Evolutionary conservation across 305 asterid genomes (phyloP).

Genomic region (Rubia balearica): DNA sequence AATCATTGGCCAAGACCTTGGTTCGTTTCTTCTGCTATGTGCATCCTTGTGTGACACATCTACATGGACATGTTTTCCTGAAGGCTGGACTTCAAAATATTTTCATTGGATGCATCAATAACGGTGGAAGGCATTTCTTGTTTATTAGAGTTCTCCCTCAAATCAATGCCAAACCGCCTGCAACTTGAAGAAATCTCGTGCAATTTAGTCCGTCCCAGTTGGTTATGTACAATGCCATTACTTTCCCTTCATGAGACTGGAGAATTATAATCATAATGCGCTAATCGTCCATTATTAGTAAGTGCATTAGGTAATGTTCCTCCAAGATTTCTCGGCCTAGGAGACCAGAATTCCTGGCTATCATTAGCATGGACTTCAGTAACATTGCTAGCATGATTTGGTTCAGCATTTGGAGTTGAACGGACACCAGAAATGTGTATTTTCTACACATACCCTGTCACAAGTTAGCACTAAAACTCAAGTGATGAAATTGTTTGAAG

Average conservation of each 20-base stretch:
- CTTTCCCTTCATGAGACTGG: conserved; percentile 47
- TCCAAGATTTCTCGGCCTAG: conserved; percentile 30
- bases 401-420: conserved; percentile 28
- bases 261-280: conserved; percentile 33
- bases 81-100: conserved; percentile 24
- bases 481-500: background rate
- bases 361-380: conserved; percentile 33
- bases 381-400: conserved; percentile 27
- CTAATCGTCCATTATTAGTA: conserved; percentile 28
- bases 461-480: conserved; percentile 14
- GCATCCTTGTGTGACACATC: conserved; percentile 20
- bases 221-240: conserved; percentile 29
- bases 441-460: conserved; percentile 27
- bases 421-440: conserved; percentile 37
- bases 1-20: conserved; percentile 34
- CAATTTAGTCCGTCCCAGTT: conserved; percentile 32
- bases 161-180: conserved; percentile 68
- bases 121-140: conserved; percentile 18
- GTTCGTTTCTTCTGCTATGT: conserved; percentile 53
- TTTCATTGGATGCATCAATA: conserved; percentile 21
- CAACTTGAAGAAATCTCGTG: conserved; percentile 36
- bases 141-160: conserved; percentile 37
- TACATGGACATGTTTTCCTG: conserved; percentile 26
- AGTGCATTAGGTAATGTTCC: conserved; percentile 32
- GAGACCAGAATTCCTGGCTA: conserved; percentile 40